These are phyloP conservation scores for Styphnolobium japonicum DNA, from an alignment of 306 rosid species.

Conservation along the genomic window DNA sequence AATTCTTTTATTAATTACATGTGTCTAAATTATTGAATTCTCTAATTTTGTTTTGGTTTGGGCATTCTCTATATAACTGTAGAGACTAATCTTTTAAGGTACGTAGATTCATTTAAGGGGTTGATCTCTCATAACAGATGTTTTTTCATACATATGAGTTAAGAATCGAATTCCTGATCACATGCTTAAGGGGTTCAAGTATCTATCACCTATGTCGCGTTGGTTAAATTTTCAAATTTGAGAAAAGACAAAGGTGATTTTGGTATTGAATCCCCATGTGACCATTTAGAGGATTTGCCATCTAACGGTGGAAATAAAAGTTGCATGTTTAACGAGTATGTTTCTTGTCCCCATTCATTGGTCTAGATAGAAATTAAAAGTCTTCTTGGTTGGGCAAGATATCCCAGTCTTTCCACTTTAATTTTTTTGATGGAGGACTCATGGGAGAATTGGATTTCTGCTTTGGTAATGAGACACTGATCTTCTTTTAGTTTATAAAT, in stretches of 20 bases:
- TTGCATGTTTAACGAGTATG: not conserved
- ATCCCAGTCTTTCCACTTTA: not conserved
- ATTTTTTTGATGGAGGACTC: constrained; percentile 11
- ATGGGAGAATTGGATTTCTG: constrained; percentile 18
- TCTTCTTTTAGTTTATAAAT: not conserved
- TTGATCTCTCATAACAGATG: too few relatives aligned
- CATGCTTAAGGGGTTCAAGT: too few relatives aligned
- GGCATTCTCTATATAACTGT: too few relatives aligned
- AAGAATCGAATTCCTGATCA: too few relatives aligned
- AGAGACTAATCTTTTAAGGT: too few relatives aligned
- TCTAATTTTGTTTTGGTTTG: too few relatives aligned
- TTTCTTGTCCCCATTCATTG: not conserved
- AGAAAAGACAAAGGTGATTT: not conserved
- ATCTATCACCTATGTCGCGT: too few relatives aligned
- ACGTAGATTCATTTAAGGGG: too few relatives aligned
- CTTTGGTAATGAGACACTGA: constrained; percentile 24
- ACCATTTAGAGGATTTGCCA: not conserved
- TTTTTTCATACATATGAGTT: too few relatives aligned
- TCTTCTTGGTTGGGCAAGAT: not conserved
- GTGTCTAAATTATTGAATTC: not conserved
- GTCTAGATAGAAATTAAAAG: too few relatives aligned
- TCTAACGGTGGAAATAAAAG: constrained; percentile 16
- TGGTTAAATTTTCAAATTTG: too few relatives aligned
- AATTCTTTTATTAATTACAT: too few relatives aligned
- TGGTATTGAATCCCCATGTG: constrained; percentile 1